Evolutionary conservation across 2,329 filamentous ascomycete species (phyloP), one percentile per base, ranked within the genome.

Genomic region (Fusarium dimerum): DNA sequence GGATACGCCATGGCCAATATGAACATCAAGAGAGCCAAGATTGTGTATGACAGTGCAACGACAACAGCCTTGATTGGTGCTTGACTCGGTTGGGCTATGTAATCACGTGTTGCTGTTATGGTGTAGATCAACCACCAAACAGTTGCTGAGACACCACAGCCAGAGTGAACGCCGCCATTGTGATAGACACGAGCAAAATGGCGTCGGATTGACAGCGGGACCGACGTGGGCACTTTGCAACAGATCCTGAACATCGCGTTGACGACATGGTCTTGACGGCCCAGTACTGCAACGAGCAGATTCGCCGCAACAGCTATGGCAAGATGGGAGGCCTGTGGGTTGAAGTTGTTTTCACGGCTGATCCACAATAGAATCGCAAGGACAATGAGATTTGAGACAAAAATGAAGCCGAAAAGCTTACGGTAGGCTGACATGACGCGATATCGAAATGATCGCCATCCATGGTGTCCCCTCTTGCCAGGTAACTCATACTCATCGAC

Each of bases 231-330:
- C 1, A 79, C 63, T 20, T 68, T 71, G 17, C 68, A 75, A 45
- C 68, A 71, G 45, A 77, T 54, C 32, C 51, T 61, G 63, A 74
- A 81, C 6, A 79, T 61, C 12, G 67, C 56, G 57, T 81, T 81
- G 61, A 80, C 69, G 43, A 78, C 67, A 49, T 76, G 69, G n/a
- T 80, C 77, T 55, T 80, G 77, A 9, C 78, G 74, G 42, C 78
- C 71, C 16, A 78, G 63, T 2, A 80, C 72, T 9, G 77, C 70
- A 2, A 73, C 62, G 7, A 76, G 59, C 8, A 80, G 68, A 56
- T 61, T 61, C 0, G 59, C 50, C 0, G 59, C 56, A 5, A 61
- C 59, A 2, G 59, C 59, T 0, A 43, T 62, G 1, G 59, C 59
- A 17, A 62, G 10, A 5, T 52, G 55, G 6, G 50, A 39, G 1